phyloP scores from a whole-genome alignment of 2,329 filamentous ascomycete genomes.

The Ophiostoma montium region DNA sequence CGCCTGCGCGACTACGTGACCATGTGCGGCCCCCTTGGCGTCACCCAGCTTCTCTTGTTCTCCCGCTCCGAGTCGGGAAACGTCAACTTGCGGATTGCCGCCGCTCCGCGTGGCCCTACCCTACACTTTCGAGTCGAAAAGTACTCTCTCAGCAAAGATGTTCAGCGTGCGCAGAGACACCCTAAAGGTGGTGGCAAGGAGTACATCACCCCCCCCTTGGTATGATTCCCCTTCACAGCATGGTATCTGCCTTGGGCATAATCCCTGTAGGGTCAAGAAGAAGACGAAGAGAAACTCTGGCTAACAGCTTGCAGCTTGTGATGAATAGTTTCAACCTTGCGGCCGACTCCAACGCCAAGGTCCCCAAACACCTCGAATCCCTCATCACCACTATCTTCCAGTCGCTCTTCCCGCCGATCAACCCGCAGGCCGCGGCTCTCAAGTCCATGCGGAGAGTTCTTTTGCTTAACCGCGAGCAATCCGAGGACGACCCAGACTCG shows the following conservation, averaged over 20 bases:
- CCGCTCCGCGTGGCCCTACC: slow-evolving; percentile 82
- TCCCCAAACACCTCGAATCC: slow-evolving; percentile 89
- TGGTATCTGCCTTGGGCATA: neutral
- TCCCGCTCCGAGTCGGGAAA: slow-evolving; percentile 82
- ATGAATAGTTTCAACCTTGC: slow-evolving; percentile 91
- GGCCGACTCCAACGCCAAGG: slow-evolving; percentile 45
- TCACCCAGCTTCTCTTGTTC: slow-evolving; percentile 86
- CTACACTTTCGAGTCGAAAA: slow-evolving; percentile 89
- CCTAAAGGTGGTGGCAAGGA: slow-evolving; percentile 74
- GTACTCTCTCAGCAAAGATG: slow-evolving; percentile 87
- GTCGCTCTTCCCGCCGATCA: slow-evolving; percentile 89
- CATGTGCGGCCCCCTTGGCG: slow-evolving; percentile 88
- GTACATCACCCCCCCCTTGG: slow-evolving; percentile 69
- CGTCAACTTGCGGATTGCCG: slow-evolving; percentile 76
- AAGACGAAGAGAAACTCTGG: no score
- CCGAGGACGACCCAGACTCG: slow-evolving; percentile 44
- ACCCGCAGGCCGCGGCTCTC: slow-evolving; percentile 76
- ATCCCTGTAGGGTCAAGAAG: no score
- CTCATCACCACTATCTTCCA: slow-evolving; percentile 91
- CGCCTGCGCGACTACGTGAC: slow-evolving; percentile 81
- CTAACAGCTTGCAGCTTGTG: slow-evolving; percentile 47
- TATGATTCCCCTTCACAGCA: slow-evolving; percentile 21
- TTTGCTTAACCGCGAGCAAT: slow-evolving; percentile 68
- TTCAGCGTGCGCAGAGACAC: slow-evolving; percentile 69
- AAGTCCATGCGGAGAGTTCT: slow-evolving; percentile 87